These are phyloP conservation scores for Blastocystis hominis DNA, from an alignment of 352 stramenopile genomes.

Conservation along the genomic window DNA sequence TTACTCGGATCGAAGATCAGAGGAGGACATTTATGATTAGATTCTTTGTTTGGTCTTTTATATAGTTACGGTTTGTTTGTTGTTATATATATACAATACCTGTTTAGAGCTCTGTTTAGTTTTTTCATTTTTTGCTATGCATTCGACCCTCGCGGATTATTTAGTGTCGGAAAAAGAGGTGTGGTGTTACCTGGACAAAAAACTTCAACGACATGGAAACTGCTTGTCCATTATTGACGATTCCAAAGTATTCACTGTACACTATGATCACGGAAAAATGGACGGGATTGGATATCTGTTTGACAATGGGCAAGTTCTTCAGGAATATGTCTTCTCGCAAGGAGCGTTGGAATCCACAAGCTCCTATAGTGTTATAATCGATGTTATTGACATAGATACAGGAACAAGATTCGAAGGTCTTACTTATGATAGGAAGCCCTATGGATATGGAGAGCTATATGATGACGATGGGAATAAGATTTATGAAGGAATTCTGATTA, in stretches of 20 bases:
- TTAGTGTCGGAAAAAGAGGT: not conserved
- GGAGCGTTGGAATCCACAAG: not conserved
- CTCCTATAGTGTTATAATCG: not conserved
- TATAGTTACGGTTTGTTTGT: constrained; percentile 8
- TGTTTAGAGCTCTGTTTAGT: not conserved
- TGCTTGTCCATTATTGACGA: not conserved
- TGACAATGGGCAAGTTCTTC: not conserved
- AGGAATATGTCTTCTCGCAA: not conserved
- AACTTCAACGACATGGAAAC: not conserved
- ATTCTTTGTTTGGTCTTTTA: not conserved
- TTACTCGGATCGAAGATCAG: not conserved
- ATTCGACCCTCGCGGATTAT: not conserved
- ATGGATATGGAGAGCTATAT: not conserved
- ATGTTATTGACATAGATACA: not conserved
- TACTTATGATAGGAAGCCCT: not conserved
- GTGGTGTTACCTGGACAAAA: not conserved
- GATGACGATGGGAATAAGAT: not conserved
- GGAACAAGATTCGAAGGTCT: not conserved
- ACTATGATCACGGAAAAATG: not conserved
- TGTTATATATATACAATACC: too few species aligned
- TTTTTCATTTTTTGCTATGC: not conserved
- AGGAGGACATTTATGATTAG: constrained; percentile 13
- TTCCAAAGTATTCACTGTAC: not conserved
- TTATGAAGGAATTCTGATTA: not conserved
- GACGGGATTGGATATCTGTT: not conserved